Base-by-base conservation (phyloP, 2,329 filamentous ascomycete genomes). In the Sordariomycetes sp. region DNA sequence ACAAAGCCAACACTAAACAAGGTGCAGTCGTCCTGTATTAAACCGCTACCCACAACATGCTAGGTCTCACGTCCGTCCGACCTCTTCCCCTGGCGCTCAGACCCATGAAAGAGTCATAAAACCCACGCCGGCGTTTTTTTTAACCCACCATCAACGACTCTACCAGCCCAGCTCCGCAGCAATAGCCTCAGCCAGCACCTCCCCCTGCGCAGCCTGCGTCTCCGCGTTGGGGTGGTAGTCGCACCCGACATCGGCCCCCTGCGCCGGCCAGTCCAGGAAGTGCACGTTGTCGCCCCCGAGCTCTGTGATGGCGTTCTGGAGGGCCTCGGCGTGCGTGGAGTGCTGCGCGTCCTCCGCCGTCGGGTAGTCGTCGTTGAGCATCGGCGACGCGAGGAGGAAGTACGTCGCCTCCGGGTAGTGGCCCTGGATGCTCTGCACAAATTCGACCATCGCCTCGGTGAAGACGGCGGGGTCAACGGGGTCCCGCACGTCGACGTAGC, bases 221-320 rank as follows among this genome's bases (percentile, higher is more conserved):
- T 66, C 68, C 7, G 70, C 67, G 59, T 70, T 74, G 1, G 73
- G 73, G 59, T 75, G 73, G 53, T 73, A 75, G 60, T 75, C 73
- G 58, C 73, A 75, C 0, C 70, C 72, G 8, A 72, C 68, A n/a
- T 71, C 71, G 5, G 67, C 62, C 5, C 64, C 72, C 61, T 76
- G 74, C 4, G 65, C 64, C 0, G 73, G 72, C 65, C 72, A 76
- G 60, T 75, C 70, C 5, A 76, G 71, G 60, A 76, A 67, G 58
- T 73, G 64, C 20, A 68, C 65, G 52, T 68, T 68, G 2, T 65
- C 62, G 24, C 57, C 59, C 18, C 66, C 65, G 25, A 76, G 60
- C 60, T 65, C 59, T 14, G 59, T 58, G 8, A 74, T 67, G 0
- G 71, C 70, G 37, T 64, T 65, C 59, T 70, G 66, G 14, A 76